These are phyloP conservation scores for Bjerkandera adusta DNA, from an alignment of 1,284 basidiomycete species.

Conservation along the genomic window DNA sequence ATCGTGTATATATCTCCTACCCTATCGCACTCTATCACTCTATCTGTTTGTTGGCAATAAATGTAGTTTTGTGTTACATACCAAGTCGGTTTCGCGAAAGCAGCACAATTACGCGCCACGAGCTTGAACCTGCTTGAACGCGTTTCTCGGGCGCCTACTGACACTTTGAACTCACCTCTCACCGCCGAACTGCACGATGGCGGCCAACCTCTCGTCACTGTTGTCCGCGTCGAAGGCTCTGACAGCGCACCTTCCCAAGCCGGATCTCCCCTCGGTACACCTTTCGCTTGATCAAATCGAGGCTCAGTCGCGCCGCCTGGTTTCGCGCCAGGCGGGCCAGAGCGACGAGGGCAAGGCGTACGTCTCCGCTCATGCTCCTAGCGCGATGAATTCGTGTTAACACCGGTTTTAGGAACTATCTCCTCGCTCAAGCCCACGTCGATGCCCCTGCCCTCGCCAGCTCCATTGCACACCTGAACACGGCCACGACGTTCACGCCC, in stretches of 20 bases:
- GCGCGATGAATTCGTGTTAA: no score
- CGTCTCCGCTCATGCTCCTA: slow-evolving; percentile 32
- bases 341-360: slow-evolving; percentile 74
- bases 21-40: slow-evolving; percentile 3
- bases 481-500: slow-evolving; percentile 84
- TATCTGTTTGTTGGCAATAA: no score
- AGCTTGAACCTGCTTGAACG: no score
- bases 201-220: slow-evolving; percentile 66
- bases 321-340: slow-evolving; percentile 64
- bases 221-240: slow-evolving; percentile 69
- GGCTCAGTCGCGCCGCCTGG: slow-evolving; percentile 79
- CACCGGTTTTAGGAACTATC: slow-evolving; percentile 71
- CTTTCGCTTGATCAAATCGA: slow-evolving; percentile 92
- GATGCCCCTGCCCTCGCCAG: slow-evolving; percentile 80
- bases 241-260: slow-evolving; percentile 70
- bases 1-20: slow-evolving; percentile 3
- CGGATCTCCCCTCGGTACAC: slow-evolving; percentile 82
- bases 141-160: slow-evolving; percentile 1
- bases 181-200: slow-evolving; percentile 28
- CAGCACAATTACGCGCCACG: no score
- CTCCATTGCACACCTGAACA: slow-evolving; percentile 81
- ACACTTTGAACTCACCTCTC: slow-evolving; percentile 1
- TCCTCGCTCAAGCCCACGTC: slow-evolving; percentile 88
- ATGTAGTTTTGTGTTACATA: no score
- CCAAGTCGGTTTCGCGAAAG: no score